Conservation (phyloP, 345 rosid species). For the Salix purpurea region DNA sequence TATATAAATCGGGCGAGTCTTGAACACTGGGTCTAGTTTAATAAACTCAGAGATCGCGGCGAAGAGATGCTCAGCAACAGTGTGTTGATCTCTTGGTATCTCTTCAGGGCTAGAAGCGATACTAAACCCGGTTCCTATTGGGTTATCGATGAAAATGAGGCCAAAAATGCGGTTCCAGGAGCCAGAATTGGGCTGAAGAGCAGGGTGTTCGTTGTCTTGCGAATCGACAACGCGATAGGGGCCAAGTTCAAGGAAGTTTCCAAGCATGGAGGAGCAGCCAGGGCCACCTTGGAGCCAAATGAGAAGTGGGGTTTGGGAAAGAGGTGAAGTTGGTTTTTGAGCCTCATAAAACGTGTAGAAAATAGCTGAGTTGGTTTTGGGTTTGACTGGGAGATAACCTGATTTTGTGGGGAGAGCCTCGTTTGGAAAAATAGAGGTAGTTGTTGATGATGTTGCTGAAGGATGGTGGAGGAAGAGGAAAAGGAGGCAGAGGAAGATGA, state of each 20-base stretch:
- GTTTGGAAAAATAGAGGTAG: constrained; percentile 33
- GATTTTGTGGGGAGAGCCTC: constrained; percentile 75
- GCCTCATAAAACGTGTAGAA: constrained; percentile 82
- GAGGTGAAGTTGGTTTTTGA: constrained; percentile 39
- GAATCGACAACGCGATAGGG: constrained; percentile 60
- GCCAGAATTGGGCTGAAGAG: constrained; percentile 50
- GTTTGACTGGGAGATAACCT: constrained; percentile 66
- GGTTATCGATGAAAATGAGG: constrained; percentile 69
- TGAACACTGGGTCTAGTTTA: constrained; percentile 38
- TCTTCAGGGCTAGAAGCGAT: constrained; percentile 50
- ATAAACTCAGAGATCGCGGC: constrained; percentile 47
- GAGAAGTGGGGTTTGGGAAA: constrained; percentile 56
- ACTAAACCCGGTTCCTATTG: constrained; percentile 84
- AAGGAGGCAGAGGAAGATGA: constrained; percentile 13
- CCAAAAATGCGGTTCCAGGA: constrained; percentile 85
- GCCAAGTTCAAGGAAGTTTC: constrained; percentile 79
- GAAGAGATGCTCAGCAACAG: constrained; percentile 50
- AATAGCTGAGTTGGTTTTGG: constrained; percentile 52
- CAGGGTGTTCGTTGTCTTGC: constrained; percentile 7
- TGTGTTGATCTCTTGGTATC: constrained; percentile 38
- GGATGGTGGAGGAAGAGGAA: constrained; percentile 12
- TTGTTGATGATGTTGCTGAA: constrained; percentile 16
- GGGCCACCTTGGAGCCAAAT: constrained; percentile 95
- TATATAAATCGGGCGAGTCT: constrained; percentile 51
- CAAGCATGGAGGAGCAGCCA: constrained; percentile 90